Conservation (phyloP, 2,329 filamentous ascomycete species). For the Grosmannia huntii region DNA sequence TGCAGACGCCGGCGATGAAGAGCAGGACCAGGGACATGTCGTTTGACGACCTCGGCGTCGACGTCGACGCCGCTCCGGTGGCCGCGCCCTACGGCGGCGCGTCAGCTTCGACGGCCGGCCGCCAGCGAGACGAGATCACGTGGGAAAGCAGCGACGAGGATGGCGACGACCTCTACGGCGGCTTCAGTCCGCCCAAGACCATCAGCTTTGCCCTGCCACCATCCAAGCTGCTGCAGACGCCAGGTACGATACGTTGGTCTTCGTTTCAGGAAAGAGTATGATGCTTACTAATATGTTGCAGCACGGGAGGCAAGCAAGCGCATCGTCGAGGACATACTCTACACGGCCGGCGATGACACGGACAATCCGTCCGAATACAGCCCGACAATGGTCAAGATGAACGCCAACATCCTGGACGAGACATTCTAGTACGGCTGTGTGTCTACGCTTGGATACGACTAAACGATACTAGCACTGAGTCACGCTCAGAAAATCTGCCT, state of each 20-base stretch:
- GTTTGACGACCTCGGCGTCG: conserved; percentile 4
- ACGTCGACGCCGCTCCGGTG: neutral
- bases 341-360: conserved; percentile 56
- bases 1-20: conserved; percentile 59
- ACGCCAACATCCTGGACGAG: conserved; percentile 47
- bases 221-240: conserved; percentile 66
- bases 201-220: conserved; percentile 75
- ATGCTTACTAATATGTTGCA: conserved; percentile 16
- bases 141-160: conserved; percentile 68
- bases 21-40: conserved; percentile 35
- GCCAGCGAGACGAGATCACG: conserved; percentile 33
- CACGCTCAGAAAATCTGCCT: neutral
- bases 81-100: neutral
- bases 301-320: conserved; percentile 68
- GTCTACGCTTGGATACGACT: neutral
- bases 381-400: conserved; percentile 54
- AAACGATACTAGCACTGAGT: neutral
- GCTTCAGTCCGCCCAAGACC: conserved; percentile 85
- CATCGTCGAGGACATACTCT: conserved; percentile 68
- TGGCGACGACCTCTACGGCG: conserved; percentile 48
- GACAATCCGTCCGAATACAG: conserved; percentile 47
- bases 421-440: conserved; percentile 32
- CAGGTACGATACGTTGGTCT: conserved; percentile 37
- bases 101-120: neutral
- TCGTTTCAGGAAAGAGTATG: too few relatives aligned